Conservation (phyloP, 2,329 filamentous ascomycete species). For the Arachnopeziza araneosa region DNA sequence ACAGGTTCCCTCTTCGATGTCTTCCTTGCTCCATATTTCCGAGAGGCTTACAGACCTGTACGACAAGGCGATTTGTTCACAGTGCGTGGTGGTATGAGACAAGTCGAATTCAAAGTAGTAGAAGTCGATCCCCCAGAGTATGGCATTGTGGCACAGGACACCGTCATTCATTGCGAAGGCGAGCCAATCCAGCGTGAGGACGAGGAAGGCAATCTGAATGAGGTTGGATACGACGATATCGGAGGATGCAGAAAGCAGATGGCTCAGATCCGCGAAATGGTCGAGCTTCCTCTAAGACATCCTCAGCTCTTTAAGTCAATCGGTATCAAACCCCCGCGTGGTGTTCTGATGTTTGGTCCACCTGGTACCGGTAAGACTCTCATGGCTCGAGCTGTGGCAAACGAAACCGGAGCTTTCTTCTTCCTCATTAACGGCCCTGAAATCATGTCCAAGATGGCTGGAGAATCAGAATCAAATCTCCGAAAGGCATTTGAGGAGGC, state of each 20-base stretch:
- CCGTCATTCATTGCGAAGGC: conserved; percentile 97
- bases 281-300: conserved; percentile 92
- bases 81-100: conserved; percentile 94
- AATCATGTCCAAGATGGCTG: conserved; percentile 99
- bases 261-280: conserved; percentile 98
- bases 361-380: conserved; percentile 99
- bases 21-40: conserved; percentile 98
- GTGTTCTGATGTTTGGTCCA: conserved; percentile 93
- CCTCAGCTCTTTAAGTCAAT: conserved; percentile 99
- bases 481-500: conserved; percentile 99
- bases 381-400: conserved; percentile 97
- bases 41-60: conserved; percentile 95
- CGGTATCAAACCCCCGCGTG: conserved; percentile 97
- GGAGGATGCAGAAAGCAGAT: conserved; percentile 99
- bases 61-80: conserved; percentile 98
- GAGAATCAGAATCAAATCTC: conserved; percentile 97
- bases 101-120: conserved; percentile 99
- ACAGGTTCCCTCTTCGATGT: conserved; percentile 98
- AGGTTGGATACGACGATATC: conserved; percentile 98
- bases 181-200: conserved; percentile 96
- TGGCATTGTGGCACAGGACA: conserved; percentile 97
- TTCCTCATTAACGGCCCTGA: conserved; percentile 99
- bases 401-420: conserved; percentile 98
- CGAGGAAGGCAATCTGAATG: conserved; percentile 98
- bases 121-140: conserved; percentile 98